These are phyloP conservation scores for Aspergillus thermomutatus DNA, from an alignment of 2,329 filamentous ascomycete species.

Conservation along the genomic window DNA sequence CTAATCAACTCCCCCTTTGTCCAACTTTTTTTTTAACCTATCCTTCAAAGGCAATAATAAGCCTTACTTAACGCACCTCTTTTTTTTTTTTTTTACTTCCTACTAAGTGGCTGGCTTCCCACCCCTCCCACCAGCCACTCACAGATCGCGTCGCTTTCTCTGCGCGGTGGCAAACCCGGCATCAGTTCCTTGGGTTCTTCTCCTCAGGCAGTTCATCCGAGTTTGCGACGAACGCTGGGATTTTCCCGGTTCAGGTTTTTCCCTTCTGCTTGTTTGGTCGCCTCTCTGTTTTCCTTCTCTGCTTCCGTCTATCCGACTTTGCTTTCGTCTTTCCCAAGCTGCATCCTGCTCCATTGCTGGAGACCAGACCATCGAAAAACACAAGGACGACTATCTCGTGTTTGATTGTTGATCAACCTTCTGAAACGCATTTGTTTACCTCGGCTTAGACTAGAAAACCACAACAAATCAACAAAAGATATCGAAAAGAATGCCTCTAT, in stretches of 20 bases:
- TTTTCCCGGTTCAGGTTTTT: conserved; percentile 11
- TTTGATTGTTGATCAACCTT: not conserved
- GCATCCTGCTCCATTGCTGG: not conserved
- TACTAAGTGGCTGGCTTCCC: conserved; percentile 17
- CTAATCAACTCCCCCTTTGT: conserved; percentile 3
- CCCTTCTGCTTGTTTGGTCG: conserved; percentile 11
- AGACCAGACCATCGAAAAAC: not conserved
- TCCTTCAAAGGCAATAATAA: not conserved
- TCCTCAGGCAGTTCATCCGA: conserved; percentile 19
- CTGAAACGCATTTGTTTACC: not conserved
- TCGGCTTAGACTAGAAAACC: not conserved
- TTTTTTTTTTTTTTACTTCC: not conserved
- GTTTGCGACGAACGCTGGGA: conserved; percentile 21
- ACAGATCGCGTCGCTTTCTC: conserved; percentile 18
- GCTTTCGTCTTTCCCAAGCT: conserved; percentile 1
- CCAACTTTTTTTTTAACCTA: conserved; percentile 4
- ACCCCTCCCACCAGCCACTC: conserved; percentile 13
- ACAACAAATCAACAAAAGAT: not conserved
- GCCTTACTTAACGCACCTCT: not conserved
- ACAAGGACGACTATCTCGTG: not conserved
- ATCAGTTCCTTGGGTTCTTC: conserved; percentile 29
- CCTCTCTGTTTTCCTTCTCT: conserved; percentile 3
- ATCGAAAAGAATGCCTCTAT: conserved; percentile 36
- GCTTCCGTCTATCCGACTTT: conserved; percentile 1
- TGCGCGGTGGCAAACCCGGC: conserved; percentile 30